Base-by-base conservation (phyloP, 78 protist species). In the Dictyostelium intermedium region DNA sequence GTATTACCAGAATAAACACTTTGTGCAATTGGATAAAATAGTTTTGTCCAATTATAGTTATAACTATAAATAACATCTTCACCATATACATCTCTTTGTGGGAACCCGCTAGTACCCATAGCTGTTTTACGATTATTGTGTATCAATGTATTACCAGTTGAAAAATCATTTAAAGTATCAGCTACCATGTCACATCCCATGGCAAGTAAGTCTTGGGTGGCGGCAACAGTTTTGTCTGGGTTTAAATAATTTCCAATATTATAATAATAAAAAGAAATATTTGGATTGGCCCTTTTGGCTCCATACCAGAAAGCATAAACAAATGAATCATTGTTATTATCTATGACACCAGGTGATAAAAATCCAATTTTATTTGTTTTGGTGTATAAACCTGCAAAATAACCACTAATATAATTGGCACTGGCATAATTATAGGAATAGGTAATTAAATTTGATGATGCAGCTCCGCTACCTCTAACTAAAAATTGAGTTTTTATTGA, bases 341-440 rank as follows among this genome's bases (percentile, higher is more conserved):
- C 66, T 2, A 82, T 25, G 37, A 13, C 76, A 20, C 87, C 87
- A 4, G 87, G 87, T 25, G 50, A 50, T 10, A 82, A 34, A 34
- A 82, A 27, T 35, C 87, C 87, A 16, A 82, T 66, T 14, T 39
- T 53, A 37, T 82, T 82, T 0, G 87, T 82, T 30, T 60, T 60
- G 2, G 87, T 82, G 0, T 14, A 27, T 34, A 60, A 27, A 25
- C 87, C 87, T 7, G 87, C 87, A 60, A 82, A 82, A 9, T 82
- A 82, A 32, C 87, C 87, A 32, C 74, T 13, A 34, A 82, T 61
- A 35, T 82, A 82, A 35, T 82, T 66, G 13, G 87, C 76, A 82
- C 34, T n/a, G 10, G 72, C 30, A 16, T 50, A 60, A 61, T 82
- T 61, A 41, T 82, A 82, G 30, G 87, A 85, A 13, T 32, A 63